A percentile compares a stretch with the other conserved stretches of the same genome.
phyloP scores from a whole-genome alignment of 2,329 filamentous ascomycete species.

The Xylaria sp. region DNA sequence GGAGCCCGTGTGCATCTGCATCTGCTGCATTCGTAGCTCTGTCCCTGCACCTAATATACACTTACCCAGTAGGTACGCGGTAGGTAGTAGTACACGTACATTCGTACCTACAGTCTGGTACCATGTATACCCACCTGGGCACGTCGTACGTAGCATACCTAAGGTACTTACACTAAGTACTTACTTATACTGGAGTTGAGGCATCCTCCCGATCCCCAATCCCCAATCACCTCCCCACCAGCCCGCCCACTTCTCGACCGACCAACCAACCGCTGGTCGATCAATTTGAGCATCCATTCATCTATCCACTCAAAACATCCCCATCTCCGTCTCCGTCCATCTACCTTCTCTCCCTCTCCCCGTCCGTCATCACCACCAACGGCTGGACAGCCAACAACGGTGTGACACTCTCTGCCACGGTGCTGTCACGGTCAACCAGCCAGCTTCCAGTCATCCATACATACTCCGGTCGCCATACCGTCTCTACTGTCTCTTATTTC shows the following conservation, averaged over 20 bases:
- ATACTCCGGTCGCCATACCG: constrained; percentile 6
- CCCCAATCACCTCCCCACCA: not conserved
- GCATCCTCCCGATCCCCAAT: not conserved
- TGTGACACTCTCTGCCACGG: constrained; percentile 22
- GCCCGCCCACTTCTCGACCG: constrained; percentile 18
- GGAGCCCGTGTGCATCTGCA: not conserved
- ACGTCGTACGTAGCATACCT: not conserved
- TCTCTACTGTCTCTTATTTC: constrained; percentile 14
- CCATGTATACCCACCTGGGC: not conserved
- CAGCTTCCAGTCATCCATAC: constrained; percentile 7
- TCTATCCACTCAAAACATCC: constrained; percentile 33
- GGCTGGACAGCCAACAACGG: constrained; percentile 29
- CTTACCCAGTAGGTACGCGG: too few species aligned
- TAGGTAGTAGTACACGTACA: not conserved
- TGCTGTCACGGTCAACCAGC: constrained; percentile 8
- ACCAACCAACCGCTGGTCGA: constrained; percentile 20
- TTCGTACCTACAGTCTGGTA: too few species aligned
- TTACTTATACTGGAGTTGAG: not conserved
- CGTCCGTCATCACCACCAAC: constrained; percentile 31
- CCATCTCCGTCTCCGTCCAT: constrained; percentile 39
- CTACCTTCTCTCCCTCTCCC: constrained; percentile 20
- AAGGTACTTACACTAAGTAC: not conserved
- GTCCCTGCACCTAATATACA: not conserved
- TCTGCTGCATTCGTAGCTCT: constrained; percentile 7
- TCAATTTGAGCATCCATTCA: constrained; percentile 33